phyloP scores from a whole-genome alignment of 352 stramenopile species.

The Phytophthora syringae region DNA sequence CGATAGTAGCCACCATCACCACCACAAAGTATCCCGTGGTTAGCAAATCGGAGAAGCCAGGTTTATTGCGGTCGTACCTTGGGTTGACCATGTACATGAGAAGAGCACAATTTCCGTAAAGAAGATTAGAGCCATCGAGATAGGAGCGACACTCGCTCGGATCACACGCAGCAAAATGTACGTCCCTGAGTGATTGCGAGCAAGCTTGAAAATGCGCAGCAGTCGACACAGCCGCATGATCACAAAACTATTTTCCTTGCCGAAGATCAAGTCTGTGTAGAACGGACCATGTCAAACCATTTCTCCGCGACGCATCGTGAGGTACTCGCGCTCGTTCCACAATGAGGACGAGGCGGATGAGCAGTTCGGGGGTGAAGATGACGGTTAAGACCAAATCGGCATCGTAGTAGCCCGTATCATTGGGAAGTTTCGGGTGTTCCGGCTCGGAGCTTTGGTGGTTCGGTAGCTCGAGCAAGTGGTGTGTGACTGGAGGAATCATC shows the following conservation, averaged over 20 bases:
- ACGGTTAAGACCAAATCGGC: slow-evolving; percentile 73
- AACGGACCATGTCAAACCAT: slow-evolving; percentile 83
- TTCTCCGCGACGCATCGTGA: slow-evolving; percentile 72
- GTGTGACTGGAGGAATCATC: no score
- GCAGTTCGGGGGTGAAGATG: slow-evolving; percentile 73
- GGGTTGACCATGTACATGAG: slow-evolving; percentile 85
- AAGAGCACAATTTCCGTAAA: slow-evolving; percentile 84
- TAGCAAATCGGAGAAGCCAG: slow-evolving; percentile 74
- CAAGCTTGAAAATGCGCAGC: slow-evolving; percentile 83
- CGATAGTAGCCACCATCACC: slow-evolving; percentile 76
- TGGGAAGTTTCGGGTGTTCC: slow-evolving; percentile 68
- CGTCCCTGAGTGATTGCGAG: slow-evolving; percentile 77
- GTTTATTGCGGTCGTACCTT: slow-evolving; percentile 63
- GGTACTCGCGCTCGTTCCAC: slow-evolving; percentile 74
- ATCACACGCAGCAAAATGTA: slow-evolving; percentile 81
- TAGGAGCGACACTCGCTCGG: slow-evolving; percentile 67
- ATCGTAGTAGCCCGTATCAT: slow-evolving; percentile 56
- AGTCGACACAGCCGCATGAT: slow-evolving; percentile 71
- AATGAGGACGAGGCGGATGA: slow-evolving; percentile 73
- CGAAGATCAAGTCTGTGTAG: slow-evolving; percentile 75
- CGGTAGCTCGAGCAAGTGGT: slow-evolving; percentile 66
- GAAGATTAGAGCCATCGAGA: slow-evolving; percentile 83
- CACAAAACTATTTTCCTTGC: slow-evolving; percentile 77
- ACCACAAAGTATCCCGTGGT: slow-evolving; percentile 81
- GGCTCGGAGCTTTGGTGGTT: slow-evolving; percentile 69